Percentiles rank a stretch among this genome's conserved stretches.
Conservation (phyloP, 192 early-diverging fungal species). For the Phlyctochytrium arcticum region DNA sequence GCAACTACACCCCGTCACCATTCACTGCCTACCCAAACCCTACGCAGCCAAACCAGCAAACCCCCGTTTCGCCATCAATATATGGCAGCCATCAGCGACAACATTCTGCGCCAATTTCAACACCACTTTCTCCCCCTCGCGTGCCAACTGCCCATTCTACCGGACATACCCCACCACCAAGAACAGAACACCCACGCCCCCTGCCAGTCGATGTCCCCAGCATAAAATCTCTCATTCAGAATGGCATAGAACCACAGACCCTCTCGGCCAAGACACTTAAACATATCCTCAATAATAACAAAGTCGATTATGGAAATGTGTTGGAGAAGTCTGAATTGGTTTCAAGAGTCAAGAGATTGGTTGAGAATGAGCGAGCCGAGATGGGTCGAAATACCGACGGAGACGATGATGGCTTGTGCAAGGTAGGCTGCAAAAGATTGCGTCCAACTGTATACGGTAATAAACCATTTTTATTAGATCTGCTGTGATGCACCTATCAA, state of each 20-base stretch:
- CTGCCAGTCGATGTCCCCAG: conserved; percentile 14
- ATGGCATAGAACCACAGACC: conserved; percentile 45
- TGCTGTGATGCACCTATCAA: conserved; percentile 78
- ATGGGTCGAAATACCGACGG: conserved; percentile 32
- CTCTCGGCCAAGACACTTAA: conserved; percentile 70
- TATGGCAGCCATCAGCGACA: too few relatives aligned
- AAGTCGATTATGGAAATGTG: conserved; percentile 62
- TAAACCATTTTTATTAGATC: conserved; percentile 37
- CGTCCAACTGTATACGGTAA: background rate
- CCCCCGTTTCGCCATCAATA: too few relatives aligned
- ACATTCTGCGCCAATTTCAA: too few relatives aligned
- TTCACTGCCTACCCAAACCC: too few relatives aligned
- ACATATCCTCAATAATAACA: conserved; percentile 54
- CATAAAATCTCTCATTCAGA: conserved; percentile 23
- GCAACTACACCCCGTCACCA: too few relatives aligned
- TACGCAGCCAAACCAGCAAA: too few relatives aligned
- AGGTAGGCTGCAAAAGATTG: conserved; percentile 4
- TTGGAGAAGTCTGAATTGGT: conserved; percentile 77
- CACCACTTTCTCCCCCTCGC: too few relatives aligned
- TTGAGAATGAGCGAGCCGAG: conserved; percentile 34
- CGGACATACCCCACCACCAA: background rate
- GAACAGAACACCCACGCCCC: background rate
- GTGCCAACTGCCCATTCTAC: too few relatives aligned
- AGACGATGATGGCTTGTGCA: conserved; percentile 68
- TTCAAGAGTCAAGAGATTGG: conserved; percentile 55